Conservation (phyloP, 108 stramenopile genomes). For the Pseudonitzschia delicatissima region DNA sequence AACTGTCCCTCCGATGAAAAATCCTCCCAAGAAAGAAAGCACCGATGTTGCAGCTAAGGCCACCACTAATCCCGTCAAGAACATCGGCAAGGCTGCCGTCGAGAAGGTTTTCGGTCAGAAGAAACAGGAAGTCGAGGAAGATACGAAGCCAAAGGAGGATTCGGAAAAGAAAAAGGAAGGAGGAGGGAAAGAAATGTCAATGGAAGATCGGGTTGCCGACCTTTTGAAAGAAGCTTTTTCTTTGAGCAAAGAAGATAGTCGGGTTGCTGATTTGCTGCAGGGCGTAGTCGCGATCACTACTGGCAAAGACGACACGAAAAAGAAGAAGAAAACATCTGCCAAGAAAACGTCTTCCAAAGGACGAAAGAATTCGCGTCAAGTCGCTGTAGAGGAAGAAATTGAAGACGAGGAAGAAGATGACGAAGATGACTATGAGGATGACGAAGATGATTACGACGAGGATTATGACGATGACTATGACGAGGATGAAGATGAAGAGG, state of each 20-base stretch:
- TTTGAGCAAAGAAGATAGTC: conserved; percentile 6
- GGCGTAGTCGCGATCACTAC: conserved; percentile 4
- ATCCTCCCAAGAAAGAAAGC: no score
- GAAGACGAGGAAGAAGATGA: background rate
- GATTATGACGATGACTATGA: background rate
- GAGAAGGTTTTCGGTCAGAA: background rate
- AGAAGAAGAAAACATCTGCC: background rate
- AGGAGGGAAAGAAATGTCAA: background rate
- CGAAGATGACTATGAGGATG: background rate
- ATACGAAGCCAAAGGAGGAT: background rate
- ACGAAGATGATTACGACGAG: background rate
- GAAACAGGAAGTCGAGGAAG: background rate
- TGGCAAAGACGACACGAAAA: background rate
- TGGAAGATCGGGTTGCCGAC: conserved; percentile 8
- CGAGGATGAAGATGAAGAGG: background rate
- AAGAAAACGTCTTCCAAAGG: background rate
- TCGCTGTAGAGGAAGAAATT: background rate
- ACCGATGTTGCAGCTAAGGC: no score
- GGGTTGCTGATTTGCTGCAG: conserved; percentile 9
- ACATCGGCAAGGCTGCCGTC: background rate
- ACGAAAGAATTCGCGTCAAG: background rate
- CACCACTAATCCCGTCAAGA: background rate
- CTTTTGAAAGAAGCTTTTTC: conserved; percentile 9
- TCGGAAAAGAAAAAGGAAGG: background rate
- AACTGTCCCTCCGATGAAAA: background rate